A percentile compares a stretch with the other conserved stretches of the same genome.
Conservation (phyloP, 805 yeast species). For the Candida namnaoensis region DNA sequence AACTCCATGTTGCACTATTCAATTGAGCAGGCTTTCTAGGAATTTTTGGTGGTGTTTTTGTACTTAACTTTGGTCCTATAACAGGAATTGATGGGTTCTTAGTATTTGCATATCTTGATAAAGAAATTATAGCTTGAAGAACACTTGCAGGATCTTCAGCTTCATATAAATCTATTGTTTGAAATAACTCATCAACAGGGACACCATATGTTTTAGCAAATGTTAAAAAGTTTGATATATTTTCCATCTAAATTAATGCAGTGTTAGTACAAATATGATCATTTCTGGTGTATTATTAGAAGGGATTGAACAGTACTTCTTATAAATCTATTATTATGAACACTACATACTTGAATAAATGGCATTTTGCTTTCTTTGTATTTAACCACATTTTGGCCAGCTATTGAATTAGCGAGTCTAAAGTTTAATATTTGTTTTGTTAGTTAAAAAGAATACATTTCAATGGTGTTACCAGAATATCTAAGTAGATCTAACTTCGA, state of each 20-base stretch:
- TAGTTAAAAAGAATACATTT: no score
- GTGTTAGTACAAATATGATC: neutral
- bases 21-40: conserved; percentile 49
- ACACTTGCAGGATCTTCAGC: conserved; percentile 71
- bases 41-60: conserved; percentile 36
- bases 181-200: conserved; percentile 76
- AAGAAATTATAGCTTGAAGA: conserved; percentile 61
- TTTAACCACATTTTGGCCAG: conserved; percentile 25
- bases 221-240: conserved; percentile 61
- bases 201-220: conserved; percentile 59
- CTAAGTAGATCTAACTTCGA: no score
- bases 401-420: conserved; percentile 30
- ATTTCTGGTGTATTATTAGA: no score
- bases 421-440: conserved; percentile 4
- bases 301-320: no score
- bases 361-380: conserved; percentile 65
- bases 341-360: conserved; percentile 34
- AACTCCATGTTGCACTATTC: conserved; percentile 40
- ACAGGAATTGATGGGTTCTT: conserved; percentile 41
- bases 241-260: conserved; percentile 57
- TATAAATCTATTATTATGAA: neutral
- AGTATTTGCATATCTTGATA: conserved; percentile 60
- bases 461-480: no score
- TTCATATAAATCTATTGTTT: conserved; percentile 70
- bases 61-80: conserved; percentile 49